Conservation (phyloP, 768 basidiomycete genomes). For the Crucibulum laeve region DNA sequence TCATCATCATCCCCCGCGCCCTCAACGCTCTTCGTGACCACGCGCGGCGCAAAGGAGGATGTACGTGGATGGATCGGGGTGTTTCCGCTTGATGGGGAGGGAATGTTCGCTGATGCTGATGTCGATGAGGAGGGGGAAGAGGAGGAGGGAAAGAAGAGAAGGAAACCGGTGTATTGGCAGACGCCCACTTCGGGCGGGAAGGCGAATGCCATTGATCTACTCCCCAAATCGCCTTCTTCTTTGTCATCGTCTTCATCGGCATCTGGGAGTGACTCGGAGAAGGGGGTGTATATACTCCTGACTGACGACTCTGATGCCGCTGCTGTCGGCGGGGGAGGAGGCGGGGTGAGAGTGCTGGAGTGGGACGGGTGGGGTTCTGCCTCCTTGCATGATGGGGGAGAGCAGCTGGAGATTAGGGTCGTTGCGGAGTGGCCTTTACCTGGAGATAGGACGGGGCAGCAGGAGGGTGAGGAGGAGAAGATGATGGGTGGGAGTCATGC, state of each 20-base stretch:
- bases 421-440: constrained; percentile 38
- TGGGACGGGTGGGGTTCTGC: constrained; percentile 42
- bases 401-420: constrained; percentile 31
- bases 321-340: constrained; percentile 17
- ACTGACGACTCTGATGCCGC: constrained; percentile 43
- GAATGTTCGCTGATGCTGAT: constrained; percentile 25
- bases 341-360: constrained; percentile 42
- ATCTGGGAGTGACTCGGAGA: constrained; percentile 7
- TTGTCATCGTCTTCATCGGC: neutral
- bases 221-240: constrained; percentile 18
- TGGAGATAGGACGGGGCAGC: constrained; percentile 8
- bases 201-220: constrained; percentile 46
- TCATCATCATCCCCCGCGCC: constrained; percentile 30
- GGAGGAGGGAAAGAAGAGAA: constrained; percentile 15
- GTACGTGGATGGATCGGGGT: constrained; percentile 39
- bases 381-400: too few species aligned
- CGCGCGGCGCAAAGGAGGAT: constrained; percentile 33
- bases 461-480: constrained; percentile 11
- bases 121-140: constrained; percentile 3
- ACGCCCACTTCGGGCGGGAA: constrained; percentile 47
- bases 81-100: constrained; percentile 35
- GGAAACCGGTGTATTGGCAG: too few species aligned
- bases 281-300: constrained; percentile 41
- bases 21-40: constrained; percentile 39
- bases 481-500: constrained; percentile 49